Base-by-base conservation (phyloP, 192 early-diverging fungal genomes). In the Phycomyces blakesleeanus region DNA sequence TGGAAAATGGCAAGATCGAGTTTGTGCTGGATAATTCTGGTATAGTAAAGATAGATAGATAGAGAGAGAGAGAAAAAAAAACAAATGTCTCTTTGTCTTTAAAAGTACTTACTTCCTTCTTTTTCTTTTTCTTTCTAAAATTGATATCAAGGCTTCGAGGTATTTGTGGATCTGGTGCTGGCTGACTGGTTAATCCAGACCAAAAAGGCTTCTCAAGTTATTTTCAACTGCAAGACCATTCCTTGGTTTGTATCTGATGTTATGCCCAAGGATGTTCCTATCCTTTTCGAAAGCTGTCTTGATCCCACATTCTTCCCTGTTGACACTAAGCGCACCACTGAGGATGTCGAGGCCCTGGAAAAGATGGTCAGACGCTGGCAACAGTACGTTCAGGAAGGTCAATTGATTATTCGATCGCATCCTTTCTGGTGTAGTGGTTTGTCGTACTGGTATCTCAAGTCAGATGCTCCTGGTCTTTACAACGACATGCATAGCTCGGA, bases 241-340 rank as follows among this genome's bases (percentile, higher is more conserved):
- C 95, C 95, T 22, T 98, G 97, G 97, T 98, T 95, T 63, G 97
- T 98, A 24, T 93, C 91, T 0, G 97, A 98, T 67, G 90, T 91
- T n/a, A 92, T 91, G 26, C 78, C 79, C 2, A 61, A 66, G 2
- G 97, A 98, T 63, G 89, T 98, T 51, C 76, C 89, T 38, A 90
- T 85, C 79, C 71, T 91, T 25, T 55, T 92, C 5, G 68, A 78
- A 5, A 59, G 63, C 29, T 72, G 69, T 25, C 57, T 63, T 4
- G 64, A 74, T 38, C 63, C 70, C 18, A 74, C 75, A 56, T 76
- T 76, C 12, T 67, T 61, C 47, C 75, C 76, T 15, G 44, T 63
- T 1, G 50, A 66, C 34, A 26, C 25, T 25, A 51, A 69, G 0
- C 37, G 61, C 9, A 63, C 44, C 0, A 70, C 84, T 47, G 71